These are phyloP conservation scores for Oryza brachyantha DNA, from an alignment of 176 grass and related monocot genomes.

Conservation along the genomic window DNA sequence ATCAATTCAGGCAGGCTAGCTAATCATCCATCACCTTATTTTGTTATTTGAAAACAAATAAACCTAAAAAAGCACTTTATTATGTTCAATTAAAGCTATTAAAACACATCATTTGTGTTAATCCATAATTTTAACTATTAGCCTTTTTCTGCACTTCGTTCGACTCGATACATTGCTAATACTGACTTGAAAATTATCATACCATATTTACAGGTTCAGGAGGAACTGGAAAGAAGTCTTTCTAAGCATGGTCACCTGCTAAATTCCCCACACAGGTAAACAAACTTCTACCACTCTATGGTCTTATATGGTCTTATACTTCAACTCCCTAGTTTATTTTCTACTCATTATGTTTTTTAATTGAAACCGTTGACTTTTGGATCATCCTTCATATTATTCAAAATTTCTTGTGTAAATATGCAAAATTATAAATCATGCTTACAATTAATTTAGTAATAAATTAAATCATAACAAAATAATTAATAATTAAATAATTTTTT, in stretches of 20 bases:
- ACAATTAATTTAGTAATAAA: too few species aligned
- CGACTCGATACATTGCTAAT: neutral
- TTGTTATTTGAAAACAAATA: too few species aligned
- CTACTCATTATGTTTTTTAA: too few species aligned
- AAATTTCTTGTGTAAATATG: too few species aligned
- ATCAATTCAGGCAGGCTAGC: neutral
- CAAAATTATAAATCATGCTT: too few species aligned
- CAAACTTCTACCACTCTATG: neutral
- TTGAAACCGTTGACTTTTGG: too few species aligned
- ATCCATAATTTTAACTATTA: neutral
- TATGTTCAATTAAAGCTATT: neutral
- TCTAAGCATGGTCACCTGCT: neutral
- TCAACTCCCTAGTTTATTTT: too few species aligned
- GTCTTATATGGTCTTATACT: neutral
- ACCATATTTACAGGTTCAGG: neutral
- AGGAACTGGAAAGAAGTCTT: neutral
- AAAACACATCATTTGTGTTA: neutral
- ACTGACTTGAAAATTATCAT: neutral
- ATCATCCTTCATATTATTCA: too few species aligned
- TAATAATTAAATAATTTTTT: too few species aligned
- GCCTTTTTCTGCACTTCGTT: neutral
- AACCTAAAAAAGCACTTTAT: too few species aligned
- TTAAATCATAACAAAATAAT: too few species aligned
- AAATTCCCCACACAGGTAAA: neutral
- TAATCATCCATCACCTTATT: neutral